Conservation (phyloP, 306 rosid species). For the Rosa lucieae region DNA sequence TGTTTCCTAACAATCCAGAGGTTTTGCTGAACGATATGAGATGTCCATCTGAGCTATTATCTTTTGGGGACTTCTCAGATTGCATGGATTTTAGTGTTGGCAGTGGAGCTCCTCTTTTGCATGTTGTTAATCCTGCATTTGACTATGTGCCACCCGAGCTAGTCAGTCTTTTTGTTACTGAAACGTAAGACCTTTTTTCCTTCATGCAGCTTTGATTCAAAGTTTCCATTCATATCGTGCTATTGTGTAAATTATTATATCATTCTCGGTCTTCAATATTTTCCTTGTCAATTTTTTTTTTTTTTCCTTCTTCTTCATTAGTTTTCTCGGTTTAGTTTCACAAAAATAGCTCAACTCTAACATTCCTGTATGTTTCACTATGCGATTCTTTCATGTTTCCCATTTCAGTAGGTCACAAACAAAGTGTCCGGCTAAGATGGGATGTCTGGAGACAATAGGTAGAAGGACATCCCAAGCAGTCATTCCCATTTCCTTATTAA, state of each 20-base stretch:
- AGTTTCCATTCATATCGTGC: background rate
- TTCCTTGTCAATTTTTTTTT: background rate
- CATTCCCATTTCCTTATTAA: background rate
- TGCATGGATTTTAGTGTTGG: constrained; percentile 9
- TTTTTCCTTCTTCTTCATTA: background rate
- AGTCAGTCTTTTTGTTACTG: constrained; percentile 16
- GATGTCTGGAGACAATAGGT: background rate
- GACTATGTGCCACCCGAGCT: constrained; percentile 18
- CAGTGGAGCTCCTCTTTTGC: background rate
- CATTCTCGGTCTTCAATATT: background rate
- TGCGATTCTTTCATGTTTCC: background rate
- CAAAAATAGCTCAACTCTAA: background rate
- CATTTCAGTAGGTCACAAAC: background rate
- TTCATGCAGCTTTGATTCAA: background rate
- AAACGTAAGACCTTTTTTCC: background rate
- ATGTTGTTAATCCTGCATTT: constrained; percentile 18
- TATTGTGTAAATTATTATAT: background rate
- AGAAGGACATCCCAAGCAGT: background rate
- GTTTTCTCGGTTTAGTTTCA: background rate
- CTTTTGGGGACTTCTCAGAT: constrained; percentile 16
- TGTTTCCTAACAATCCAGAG: constrained; percentile 15
- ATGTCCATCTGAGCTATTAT: constrained; percentile 18
- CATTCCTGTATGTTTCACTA: background rate
- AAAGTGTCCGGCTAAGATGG: background rate
- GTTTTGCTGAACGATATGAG: constrained; percentile 19